Evolutionary conservation across 129 eudicot genomes (phyloP).

Genomic region (Flaveria bidentis): DNA sequence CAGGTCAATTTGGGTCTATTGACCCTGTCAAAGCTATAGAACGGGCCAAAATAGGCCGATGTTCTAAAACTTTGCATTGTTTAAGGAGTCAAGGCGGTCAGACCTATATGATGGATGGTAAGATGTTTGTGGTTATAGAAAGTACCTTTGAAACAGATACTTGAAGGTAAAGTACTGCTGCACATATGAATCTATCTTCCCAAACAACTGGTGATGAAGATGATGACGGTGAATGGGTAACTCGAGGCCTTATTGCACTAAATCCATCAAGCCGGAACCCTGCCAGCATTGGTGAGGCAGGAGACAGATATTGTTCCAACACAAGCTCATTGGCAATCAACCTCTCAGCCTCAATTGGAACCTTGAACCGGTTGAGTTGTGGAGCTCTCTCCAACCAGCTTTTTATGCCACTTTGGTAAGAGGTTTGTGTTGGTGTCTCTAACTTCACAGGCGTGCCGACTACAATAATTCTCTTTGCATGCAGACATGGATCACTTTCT

Average conservation of each 20-base stretch:
- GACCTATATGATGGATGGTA: slow-evolving; percentile 8
- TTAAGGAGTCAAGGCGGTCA: not conserved
- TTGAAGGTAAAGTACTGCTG: slow-evolving; percentile 83
- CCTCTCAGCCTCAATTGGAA: slow-evolving; percentile 92
- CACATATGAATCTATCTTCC: slow-evolving; percentile 70
- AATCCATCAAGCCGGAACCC: slow-evolving; percentile 95
- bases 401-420: slow-evolving; percentile 57
- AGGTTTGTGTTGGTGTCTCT: slow-evolving; percentile 49
- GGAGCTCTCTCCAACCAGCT: slow-evolving; percentile 87
- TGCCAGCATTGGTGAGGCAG: slow-evolving; percentile 84
- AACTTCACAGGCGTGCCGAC: slow-evolving; percentile 55
- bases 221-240: slow-evolving; percentile 70
- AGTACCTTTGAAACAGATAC: slow-evolving; percentile 87
- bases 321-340: slow-evolving; percentile 66
- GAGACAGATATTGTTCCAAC: slow-evolving; percentile 72
- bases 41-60: not conserved
- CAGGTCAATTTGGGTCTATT: not conserved
- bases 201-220: slow-evolving; percentile 39
- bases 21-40: no score
- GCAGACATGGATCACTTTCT: slow-evolving; percentile 74
- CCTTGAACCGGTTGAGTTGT: slow-evolving; percentile 78
- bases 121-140: slow-evolving; percentile 1
- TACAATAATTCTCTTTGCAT: slow-evolving; percentile 77
- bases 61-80: not conserved
- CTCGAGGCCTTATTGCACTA: slow-evolving; percentile 78